Conservation (phyloP, 225 moss, liverwort and hornwort species). For the Marchantia paleacea region DNA sequence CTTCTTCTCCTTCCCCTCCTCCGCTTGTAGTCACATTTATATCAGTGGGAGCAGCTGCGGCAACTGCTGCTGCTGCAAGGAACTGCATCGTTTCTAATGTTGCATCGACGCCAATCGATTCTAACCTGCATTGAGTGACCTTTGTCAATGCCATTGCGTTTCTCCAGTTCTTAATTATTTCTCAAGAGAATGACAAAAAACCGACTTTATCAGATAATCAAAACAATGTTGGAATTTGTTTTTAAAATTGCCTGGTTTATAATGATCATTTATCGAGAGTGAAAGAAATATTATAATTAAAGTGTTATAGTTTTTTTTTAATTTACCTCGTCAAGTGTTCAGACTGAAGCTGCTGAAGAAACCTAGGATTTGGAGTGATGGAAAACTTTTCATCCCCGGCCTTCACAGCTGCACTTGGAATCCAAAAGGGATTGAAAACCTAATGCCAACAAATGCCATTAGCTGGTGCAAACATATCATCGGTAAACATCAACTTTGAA, state of each 20-base stretch:
- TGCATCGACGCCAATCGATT: constrained; percentile 14
- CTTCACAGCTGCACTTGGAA: constrained; percentile 39
- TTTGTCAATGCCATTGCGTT: too few relatives aligned
- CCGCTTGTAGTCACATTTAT: not conserved
- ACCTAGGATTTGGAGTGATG: constrained; percentile 37
- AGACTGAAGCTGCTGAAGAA: constrained; percentile 30
- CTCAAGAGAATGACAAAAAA: too few relatives aligned
- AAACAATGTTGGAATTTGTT: too few relatives aligned
- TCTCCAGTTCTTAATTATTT: too few relatives aligned
- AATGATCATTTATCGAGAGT: not conserved
- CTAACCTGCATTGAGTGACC: constrained; percentile 19
- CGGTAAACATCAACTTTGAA: too few relatives aligned
- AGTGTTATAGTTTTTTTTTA: not conserved
- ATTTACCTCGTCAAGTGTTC: constrained; percentile 36
- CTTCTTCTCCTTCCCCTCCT: not conserved
- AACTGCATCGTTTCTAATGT: not conserved
- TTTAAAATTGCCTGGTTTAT: too few relatives aligned
- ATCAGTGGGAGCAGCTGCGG: not conserved
- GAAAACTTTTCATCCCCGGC: constrained; percentile 25
- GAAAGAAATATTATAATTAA: not conserved
- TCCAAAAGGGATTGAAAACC: constrained; percentile 48
- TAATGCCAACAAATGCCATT: not conserved
- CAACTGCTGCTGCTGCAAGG: constrained; percentile 3
- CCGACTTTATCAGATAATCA: too few relatives aligned
- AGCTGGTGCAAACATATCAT: not conserved